Evolutionary conservation across 2,329 filamentous ascomycete genomes (phyloP), one percentile per base, ranked within the genome.

Genomic region (Arthrobotrys sinensis): DNA sequence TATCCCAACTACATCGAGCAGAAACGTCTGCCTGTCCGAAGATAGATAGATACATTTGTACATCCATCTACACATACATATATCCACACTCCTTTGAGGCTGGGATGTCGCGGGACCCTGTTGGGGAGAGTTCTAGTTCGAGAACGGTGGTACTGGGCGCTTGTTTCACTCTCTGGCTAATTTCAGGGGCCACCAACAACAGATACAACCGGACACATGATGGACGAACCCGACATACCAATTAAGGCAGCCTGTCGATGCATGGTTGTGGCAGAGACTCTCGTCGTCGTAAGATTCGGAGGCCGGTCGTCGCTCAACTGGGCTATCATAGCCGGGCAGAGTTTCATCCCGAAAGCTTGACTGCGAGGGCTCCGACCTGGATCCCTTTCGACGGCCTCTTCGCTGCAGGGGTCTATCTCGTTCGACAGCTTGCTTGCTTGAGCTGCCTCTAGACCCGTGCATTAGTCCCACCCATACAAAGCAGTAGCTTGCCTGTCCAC

Each of bases 341-440:
- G 55, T 71, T 64, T 71, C 67, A 64, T 36, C 6, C 34, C 36
- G 55, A 60, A 60, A 60, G 55, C 55, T 43, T 43, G 40, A 16
- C 11, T 45, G 40, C n/a, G 40, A 45, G 12, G n/a, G 40, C 40
- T 12, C 40, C 24, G 24, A 28, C 24, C 24, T 28, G 24, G 24
- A 28, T 28, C 4, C 24, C 24, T 28, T 28, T 28, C 24, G 24
- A 2, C 24, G 21, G 46, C 12, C 11, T 53, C 24, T 34, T 36
- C 28, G 50, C 50, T 55, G 50, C 50, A 55, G 50, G 43, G 43
- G 43, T n/a, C 12, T 45, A 12, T 48, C 45, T 12, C 19, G 16
- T 4, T 48, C 45, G 19, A 48, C 10, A 48, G 40, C 45, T 7
- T n/a, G n/a, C 43, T n/a, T 38, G 12, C 43, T 16, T 48, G 16